Evolutionary conservation across 2,329 filamentous ascomycete genomes (phyloP).

Genomic region (Colletotrichum liriopes): DNA sequence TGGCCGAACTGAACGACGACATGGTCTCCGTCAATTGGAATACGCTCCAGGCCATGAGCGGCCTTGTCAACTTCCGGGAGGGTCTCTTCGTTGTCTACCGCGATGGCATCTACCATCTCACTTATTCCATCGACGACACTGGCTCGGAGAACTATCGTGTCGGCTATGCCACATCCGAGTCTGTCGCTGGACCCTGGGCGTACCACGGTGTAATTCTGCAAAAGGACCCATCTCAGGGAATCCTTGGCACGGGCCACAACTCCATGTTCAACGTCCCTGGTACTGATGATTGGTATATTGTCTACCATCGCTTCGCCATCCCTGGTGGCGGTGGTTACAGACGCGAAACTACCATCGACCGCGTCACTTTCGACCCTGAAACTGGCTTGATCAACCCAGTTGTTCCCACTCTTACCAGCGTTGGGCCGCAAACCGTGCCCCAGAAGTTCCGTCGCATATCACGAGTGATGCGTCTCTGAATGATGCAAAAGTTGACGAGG

Average conservation of each 20-base stretch:
- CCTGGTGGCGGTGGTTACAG: constrained; percentile 61
- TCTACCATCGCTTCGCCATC: constrained; percentile 64
- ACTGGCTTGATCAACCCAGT: constrained; percentile 57
- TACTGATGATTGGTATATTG: constrained; percentile 66
- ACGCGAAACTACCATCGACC: constrained; percentile 61
- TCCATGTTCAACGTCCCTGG: constrained; percentile 63
- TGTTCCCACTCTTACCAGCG: constrained; percentile 54
- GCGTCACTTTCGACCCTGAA: constrained; percentile 54
- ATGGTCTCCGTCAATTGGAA: constrained; percentile 61
- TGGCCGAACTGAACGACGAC: constrained; percentile 62
- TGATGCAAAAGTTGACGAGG: neutral
- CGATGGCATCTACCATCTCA: constrained; percentile 62
- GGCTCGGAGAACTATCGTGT: constrained; percentile 62
- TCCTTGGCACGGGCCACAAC: constrained; percentile 63
- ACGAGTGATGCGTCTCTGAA: constrained; percentile 25
- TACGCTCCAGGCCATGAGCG: constrained; percentile 52
- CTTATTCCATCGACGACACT: constrained; percentile 65
- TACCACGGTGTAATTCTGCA: constrained; percentile 62
- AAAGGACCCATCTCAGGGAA: constrained; percentile 58
- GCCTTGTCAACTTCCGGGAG: constrained; percentile 61
- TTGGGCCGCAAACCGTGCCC: constrained; percentile 44
- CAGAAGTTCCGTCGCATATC: constrained; percentile 22
- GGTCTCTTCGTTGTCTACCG: constrained; percentile 61
- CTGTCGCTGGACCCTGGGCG: constrained; percentile 59
- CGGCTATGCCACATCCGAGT: constrained; percentile 60